Base-by-base conservation (phyloP, 345 rosid species). In the Eucalyptus albens region DNA sequence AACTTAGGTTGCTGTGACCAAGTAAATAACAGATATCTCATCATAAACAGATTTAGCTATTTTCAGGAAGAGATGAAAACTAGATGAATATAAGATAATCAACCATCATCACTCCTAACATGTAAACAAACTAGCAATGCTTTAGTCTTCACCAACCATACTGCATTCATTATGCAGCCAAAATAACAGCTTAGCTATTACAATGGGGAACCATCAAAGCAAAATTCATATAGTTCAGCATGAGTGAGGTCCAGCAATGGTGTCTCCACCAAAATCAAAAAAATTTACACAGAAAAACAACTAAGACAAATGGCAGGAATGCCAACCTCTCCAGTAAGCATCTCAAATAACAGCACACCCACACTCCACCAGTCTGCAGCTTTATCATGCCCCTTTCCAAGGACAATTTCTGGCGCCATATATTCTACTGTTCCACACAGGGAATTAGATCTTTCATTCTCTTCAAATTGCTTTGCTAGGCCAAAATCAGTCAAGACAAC, bases 301-400 rank as follows among this genome's bases (percentile, higher is more conserved):
- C 65, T 55, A 49, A 69, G n/a, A 72, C 59, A 37, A 53, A 45
- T 8, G 33, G 44, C 50, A 29, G 44, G 80, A 51, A 89, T 31
- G 9, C 90, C 90, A 89, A 96, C 99, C 98, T 96, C 92, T 80
- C 96, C 99, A 15, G 98, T 97, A 62, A 97, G 98, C 99, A 97
- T 97, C 94, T 97, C 99, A 94, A 92, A 96, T 86, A 97, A 89
- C 65, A 97, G 93, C 90, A 96, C 91, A 69, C 99, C 99, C 53
- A 95, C 97, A 85, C 99, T 97, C 99, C 99, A 97, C 99, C 99
- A 97, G 65, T 97, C 99, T 8, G 99, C 98, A 87, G 98, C 94
- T 91, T 97, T 97, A 89, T 97, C 94, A 91, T 97, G 99, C 47
- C 99, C 99, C 92, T 93, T 97, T 19, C 99, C 99, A 12, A 91